Evolutionary conservation across 2,329 filamentous ascomycete species (phyloP), one percentile per base, ranked within the genome.

Genomic region (Pyricularia pennisetigena): DNA sequence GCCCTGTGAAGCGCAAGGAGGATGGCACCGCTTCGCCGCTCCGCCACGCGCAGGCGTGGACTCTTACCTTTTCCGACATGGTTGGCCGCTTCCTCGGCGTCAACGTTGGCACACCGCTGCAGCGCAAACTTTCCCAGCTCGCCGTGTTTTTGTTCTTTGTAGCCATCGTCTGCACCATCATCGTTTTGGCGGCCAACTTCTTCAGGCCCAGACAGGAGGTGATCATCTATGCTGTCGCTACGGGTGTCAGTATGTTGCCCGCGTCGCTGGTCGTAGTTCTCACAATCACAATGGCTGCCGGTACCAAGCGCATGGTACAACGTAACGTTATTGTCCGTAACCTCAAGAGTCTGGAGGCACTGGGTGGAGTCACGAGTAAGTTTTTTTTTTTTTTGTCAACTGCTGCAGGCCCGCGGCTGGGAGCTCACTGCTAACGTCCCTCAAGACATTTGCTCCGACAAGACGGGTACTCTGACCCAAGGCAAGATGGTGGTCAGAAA

Each of bases 261-360:
- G 86, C 85, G 4, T 85, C 84, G 54, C 78, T 90, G 62, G 86
- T 90, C 41, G 86, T 88, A 4, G 87, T 90, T 2, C 77, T 90
- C 32, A 90, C 88, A 2, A 89, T 90, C 68, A 90, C 88, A 4
- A 88, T 90, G 81, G 84, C 86, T 14, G 85, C 85, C 35, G 86
- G 85, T 3, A 86, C 85, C 1, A 86, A 73, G 69, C 71, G 73
- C 6, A 75, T 76, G 74, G 73, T 73, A 0, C 76, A 83, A 71
- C 77, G 82, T 64, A 76, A 87, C 72, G 85, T 87, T 64, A 84
- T 88, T 69, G 84, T 87, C 63, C 82, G 85, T 30, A 86, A 86
- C 70, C 76, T 88, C 64, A 79, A 83, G 69, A 83, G 83, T 1
- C 75, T 86, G 5, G 85, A 86, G 73, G 83, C 84, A 1, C 77